Conservation (phyloP, 208 protist genomes). For the Leishmania gerbilli region DNA sequence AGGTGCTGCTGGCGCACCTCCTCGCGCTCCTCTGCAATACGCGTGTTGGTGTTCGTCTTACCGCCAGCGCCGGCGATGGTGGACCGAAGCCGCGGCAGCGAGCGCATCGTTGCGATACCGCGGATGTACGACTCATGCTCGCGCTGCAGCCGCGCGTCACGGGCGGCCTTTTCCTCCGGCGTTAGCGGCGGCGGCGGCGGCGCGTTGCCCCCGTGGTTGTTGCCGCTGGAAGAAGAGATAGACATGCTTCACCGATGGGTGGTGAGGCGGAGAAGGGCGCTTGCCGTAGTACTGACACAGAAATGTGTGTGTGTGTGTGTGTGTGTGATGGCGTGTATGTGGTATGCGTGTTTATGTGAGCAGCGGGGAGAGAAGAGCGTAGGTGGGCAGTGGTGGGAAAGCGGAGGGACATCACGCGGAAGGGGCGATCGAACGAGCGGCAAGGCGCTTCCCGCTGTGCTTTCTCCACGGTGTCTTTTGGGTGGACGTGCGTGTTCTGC, state of each 20-base stretch:
- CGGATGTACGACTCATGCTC: conserved; percentile 78
- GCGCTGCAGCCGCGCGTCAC: conserved; percentile 58
- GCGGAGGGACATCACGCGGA: neutral
- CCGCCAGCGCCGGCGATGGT: conserved; percentile 84
- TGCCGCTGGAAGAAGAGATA: neutral
- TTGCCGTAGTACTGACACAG: neutral
- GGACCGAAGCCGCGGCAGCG: conserved; percentile 71
- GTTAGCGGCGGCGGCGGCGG: conserved; percentile 52
- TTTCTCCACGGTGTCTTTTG: neutral
- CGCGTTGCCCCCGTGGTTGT: neutral
- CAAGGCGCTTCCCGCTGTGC: too few relatives aligned
- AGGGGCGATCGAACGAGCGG: neutral
- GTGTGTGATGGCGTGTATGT: conserved; percentile 6
- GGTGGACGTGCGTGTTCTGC: neutral
- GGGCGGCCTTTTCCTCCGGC: conserved; percentile 55
- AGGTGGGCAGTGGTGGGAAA: neutral
- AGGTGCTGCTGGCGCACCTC: conserved; percentile 53
- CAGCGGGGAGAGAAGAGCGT: neutral
- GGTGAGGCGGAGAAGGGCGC: neutral
- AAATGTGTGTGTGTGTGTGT: neutral
- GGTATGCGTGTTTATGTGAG: conserved; percentile 1
- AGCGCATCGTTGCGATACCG: conserved; percentile 72
- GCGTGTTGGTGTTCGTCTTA: conserved; percentile 72
- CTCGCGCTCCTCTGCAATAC: conserved; percentile 71
- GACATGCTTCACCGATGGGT: conserved; percentile 3